phyloP scores from a whole-genome alignment of 768 basidiomycete genomes.

The Collybiopsis confluens region DNA sequence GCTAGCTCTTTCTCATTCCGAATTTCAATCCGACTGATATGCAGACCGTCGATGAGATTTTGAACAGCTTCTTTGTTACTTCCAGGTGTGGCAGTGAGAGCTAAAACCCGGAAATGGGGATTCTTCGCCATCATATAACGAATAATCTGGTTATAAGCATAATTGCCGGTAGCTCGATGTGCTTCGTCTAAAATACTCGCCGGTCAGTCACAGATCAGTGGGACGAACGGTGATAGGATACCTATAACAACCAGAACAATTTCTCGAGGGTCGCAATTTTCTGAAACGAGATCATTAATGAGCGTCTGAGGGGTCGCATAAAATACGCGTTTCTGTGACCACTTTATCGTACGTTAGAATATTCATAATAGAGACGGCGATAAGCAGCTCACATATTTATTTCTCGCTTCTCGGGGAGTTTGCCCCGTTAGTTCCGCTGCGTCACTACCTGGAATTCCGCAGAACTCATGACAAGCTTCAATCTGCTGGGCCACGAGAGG shows the following conservation, averaged over 20 bases:
- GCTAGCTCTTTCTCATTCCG: conserved; percentile 89
- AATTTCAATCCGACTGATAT: conserved; percentile 94
- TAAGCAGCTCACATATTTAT: conserved; percentile 48
- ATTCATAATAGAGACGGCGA: conserved; percentile 11
- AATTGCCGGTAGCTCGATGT: conserved; percentile 89
- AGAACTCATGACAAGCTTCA: conserved; percentile 86
- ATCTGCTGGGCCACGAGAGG: conserved; percentile 96
- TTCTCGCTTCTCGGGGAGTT: conserved; percentile 48
- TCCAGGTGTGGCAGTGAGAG: conserved; percentile 94
- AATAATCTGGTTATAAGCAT: conserved; percentile 86
- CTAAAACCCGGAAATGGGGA: conserved; percentile 87
- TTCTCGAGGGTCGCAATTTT: conserved; percentile 71
- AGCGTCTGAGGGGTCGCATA: conserved; percentile 97
- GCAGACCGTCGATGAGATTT: conserved; percentile 83
- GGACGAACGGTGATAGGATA: conserved; percentile 23
- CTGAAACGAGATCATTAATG: conserved; percentile 74
- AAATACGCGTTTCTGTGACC: conserved; percentile 80
- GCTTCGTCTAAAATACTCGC: conserved; percentile 69
- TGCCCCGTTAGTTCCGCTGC: conserved; percentile 86
- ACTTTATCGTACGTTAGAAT: conserved; percentile 38
- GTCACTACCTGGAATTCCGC: conserved; percentile 87
- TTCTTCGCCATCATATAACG: conserved; percentile 93
- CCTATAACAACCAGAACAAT: conserved; percentile 89
- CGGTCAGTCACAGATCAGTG: not conserved
- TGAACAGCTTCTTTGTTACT: conserved; percentile 85